Evolutionary conservation across 352 stramenopile species (phyloP), one percentile per base, ranked within the genome.

Genomic region (Pythium monospermum): DNA sequence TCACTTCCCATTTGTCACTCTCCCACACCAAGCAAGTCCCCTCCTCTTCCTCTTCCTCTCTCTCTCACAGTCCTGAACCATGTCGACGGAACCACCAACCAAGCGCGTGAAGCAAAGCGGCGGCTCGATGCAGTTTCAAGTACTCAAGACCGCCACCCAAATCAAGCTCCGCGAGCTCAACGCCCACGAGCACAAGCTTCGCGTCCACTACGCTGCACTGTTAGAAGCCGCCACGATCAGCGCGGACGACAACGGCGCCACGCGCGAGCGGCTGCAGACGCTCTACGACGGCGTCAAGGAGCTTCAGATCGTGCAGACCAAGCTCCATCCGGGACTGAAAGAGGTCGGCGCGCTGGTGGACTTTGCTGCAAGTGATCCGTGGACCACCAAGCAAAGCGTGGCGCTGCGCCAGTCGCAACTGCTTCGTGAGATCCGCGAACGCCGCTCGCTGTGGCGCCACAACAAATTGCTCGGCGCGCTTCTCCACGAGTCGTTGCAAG

Each of bases 111-210:
- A n/a, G n/a, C n/a, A n/a, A n/a, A n/a, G n/a, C n/a, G n/a, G n/a
- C n/a, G n/a, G n/a, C 28, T 51, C 44, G 5, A 45, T 51, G 50
- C 41, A 51, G 41, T 44, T 51, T 32, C 50, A 59, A 21, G 43
- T 59, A 19, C 52, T 59, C 41, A 52, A 59, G 43, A 59, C 52
- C 8, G 52, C 52, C 19, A 59, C 52, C n/a, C 31, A 59, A 43
- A 53, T 59, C 52, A 59, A 59, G 44, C 43, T 59, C 11, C 43
- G 42, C 36, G 52, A 59, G 44, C 52, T 59, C 52, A 49, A 53
- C 43, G 25, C 42, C 4, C 32, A 59, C 36, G 52, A 59, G 43
- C 32, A 45, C 23, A 44, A 52, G 22, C 52, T 59, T 6, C 42
- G 23, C 22, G 27, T 26, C 23, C 52, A 53, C 39, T 59, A 59